phyloP scores from a whole-genome alignment of 352 stramenopile genomes.

The Phytopythium montanum region DNA sequence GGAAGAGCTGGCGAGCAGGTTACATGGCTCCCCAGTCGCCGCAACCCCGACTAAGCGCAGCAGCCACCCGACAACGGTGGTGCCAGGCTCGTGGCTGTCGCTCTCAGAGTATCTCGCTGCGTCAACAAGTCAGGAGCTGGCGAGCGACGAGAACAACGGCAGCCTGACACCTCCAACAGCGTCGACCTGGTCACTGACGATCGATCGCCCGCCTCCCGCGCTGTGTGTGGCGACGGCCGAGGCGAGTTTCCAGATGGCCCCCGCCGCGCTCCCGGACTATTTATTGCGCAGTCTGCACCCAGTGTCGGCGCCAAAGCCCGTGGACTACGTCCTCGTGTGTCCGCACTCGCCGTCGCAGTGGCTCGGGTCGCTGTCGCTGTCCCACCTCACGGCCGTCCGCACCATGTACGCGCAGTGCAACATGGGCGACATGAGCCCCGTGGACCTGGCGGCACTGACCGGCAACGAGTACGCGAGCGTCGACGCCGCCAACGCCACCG shows the following conservation, averaged over 20 bases:
- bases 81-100: neutral
- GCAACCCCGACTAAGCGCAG: neutral
- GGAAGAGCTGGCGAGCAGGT: neutral
- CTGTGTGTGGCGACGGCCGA: slow-evolving; percentile 56
- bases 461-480: slow-evolving; percentile 39
- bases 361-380: slow-evolving; percentile 62
- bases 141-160: neutral
- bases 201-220: slow-evolving; percentile 8
- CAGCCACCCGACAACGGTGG: neutral
- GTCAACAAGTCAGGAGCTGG: neutral
- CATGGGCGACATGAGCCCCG: slow-evolving; percentile 57
- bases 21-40: neutral
- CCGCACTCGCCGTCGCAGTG: slow-evolving; percentile 66
- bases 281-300: slow-evolving; percentile 70
- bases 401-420: slow-evolving; percentile 67
- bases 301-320: slow-evolving; percentile 50
- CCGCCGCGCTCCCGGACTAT: slow-evolving; percentile 67
- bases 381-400: slow-evolving; percentile 66
- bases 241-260: slow-evolving; percentile 43
- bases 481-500: slow-evolving; percentile 42
- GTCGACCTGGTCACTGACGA: neutral
- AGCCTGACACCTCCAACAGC: neutral
- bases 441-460: slow-evolving; percentile 43
- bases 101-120: neutral
- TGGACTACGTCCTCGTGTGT: slow-evolving; percentile 75